phyloP scores from a whole-genome alignment of 2,329 filamentous ascomycete genomes.

The Chalara sp. region DNA sequence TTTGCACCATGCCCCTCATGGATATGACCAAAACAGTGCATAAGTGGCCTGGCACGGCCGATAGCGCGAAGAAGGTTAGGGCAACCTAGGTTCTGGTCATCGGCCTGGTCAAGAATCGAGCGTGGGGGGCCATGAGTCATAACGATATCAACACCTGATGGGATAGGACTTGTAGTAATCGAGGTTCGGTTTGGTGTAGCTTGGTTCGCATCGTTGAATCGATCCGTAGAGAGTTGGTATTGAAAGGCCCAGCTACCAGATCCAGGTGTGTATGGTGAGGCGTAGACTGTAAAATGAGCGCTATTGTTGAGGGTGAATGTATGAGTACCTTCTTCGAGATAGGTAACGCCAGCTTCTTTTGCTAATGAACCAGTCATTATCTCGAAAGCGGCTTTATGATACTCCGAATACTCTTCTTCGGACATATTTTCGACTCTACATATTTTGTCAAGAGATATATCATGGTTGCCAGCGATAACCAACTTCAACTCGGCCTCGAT shows the following conservation, averaged over 20 bases:
- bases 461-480: slow-evolving; percentile 50
- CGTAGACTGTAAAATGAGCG: slow-evolving; percentile 25
- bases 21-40: slow-evolving; percentile 60
- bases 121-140: slow-evolving; percentile 55
- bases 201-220: slow-evolving; percentile 20
- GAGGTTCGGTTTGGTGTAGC: slow-evolving; percentile 7
- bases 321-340: slow-evolving; percentile 27
- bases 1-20: slow-evolving; percentile 48
- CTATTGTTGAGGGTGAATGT: slow-evolving; percentile 25
- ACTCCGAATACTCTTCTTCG: slow-evolving; percentile 1
- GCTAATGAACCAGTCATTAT: slow-evolving; percentile 20
- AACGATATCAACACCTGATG: slow-evolving; percentile 40
- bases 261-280: slow-evolving; percentile 27
- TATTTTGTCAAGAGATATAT: background rate
- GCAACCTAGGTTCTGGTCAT: slow-evolving; percentile 37
- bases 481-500: slow-evolving; percentile 51
- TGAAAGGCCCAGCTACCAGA: slow-evolving; percentile 26
- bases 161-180: slow-evolving; percentile 16
- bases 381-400: slow-evolving; percentile 12
- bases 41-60: slow-evolving; percentile 38
- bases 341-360: slow-evolving; percentile 20
- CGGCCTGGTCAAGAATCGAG: slow-evolving; percentile 38
- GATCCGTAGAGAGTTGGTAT: slow-evolving; percentile 22
- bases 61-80: slow-evolving; percentile 44
- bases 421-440: slow-evolving; percentile 4